Conservation (phyloP, 169 alveolate species). For the Plasmodium knowlesi region DNA sequence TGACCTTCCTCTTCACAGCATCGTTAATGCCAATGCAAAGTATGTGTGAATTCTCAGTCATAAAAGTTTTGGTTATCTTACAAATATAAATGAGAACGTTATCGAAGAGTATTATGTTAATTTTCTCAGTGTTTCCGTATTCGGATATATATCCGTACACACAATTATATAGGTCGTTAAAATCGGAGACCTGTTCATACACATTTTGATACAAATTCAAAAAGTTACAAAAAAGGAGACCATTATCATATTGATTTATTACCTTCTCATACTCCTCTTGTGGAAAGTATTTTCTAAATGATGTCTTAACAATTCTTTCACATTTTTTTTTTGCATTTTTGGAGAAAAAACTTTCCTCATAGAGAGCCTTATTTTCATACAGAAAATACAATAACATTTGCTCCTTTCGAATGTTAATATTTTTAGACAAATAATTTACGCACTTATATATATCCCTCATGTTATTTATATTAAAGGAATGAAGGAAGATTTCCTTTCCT, state of each 20-base stretch:
- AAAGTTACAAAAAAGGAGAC: slow-evolving; percentile 55
- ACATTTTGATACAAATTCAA: slow-evolving; percentile 53
- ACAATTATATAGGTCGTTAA: slow-evolving; percentile 64
- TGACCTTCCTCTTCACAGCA: slow-evolving; percentile 43
- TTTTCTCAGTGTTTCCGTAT: slow-evolving; percentile 37
- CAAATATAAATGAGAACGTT: slow-evolving; percentile 62
- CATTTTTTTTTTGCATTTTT: slow-evolving; percentile 48
- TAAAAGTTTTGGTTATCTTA: slow-evolving; percentile 60
- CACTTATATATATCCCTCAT: slow-evolving; percentile 55
- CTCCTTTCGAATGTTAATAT: slow-evolving; percentile 55
- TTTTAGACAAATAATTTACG: slow-evolving; percentile 48
- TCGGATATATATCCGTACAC: slow-evolving; percentile 46
- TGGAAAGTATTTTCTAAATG: slow-evolving; percentile 43
- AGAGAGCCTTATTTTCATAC: slow-evolving; percentile 64
- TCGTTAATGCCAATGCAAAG: slow-evolving; percentile 71
- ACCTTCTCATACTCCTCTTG: slow-evolving; percentile 21
- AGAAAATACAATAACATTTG: slow-evolving; percentile 61
- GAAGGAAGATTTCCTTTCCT: slow-evolving; percentile 22
- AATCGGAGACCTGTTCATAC: slow-evolving; percentile 68
- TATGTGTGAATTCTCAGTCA: slow-evolving; percentile 57
- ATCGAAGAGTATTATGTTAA: slow-evolving; percentile 47
- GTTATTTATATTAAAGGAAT: slow-evolving; percentile 36
- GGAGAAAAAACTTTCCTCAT: slow-evolving; percentile 58
- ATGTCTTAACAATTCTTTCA: slow-evolving; percentile 9
- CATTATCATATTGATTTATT: slow-evolving; percentile 2